Evolutionary conservation across 2,329 filamentous ascomycete genomes (phyloP).

Genomic region (Huntiella moniliformis): DNA sequence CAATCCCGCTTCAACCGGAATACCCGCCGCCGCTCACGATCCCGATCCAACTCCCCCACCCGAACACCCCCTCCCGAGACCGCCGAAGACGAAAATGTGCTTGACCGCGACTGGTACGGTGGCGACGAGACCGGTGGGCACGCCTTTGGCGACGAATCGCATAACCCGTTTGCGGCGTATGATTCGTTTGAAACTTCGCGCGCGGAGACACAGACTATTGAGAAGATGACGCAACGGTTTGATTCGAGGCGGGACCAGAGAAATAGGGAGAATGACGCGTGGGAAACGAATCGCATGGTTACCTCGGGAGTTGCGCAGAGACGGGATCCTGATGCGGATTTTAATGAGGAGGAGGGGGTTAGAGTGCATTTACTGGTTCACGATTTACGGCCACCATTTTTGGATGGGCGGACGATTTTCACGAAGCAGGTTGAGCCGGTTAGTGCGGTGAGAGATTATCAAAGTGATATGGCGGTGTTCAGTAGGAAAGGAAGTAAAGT

Average conservation of each 20-base stretch:
- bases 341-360: slow-evolving; percentile 79
- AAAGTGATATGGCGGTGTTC: slow-evolving; percentile 98
- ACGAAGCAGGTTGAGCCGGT: slow-evolving; percentile 94
- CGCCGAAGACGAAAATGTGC: slow-evolving; percentile 50
- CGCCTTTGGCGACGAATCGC: slow-evolving; percentile 75
- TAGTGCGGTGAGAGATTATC: slow-evolving; percentile 75
- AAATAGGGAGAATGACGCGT: slow-evolving; percentile 88
- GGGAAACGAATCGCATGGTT: slow-evolving; percentile 97
- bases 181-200: slow-evolving; percentile 55
- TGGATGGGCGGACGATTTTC: slow-evolving; percentile 89
- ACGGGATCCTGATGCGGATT: slow-evolving; percentile 61
- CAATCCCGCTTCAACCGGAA: slow-evolving; percentile 18
- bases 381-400: slow-evolving; percentile 80
- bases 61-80: slow-evolving; percentile 14
- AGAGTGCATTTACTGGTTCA: slow-evolving; percentile 83
- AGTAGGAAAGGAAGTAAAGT: slow-evolving; percentile 88
- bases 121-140: slow-evolving; percentile 68
- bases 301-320: slow-evolving; percentile 89
- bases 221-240: slow-evolving; percentile 59
- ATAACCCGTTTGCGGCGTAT: slow-evolving; percentile 73
- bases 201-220: slow-evolving; percentile 57
- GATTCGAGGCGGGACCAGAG: slow-evolving; percentile 60
- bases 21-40: slow-evolving; percentile 14
- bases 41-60: slow-evolving; percentile 28
- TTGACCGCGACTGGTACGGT: slow-evolving; percentile 86